Evolutionary conservation across 441 rosid genomes (phyloP).

Genomic region (Melastoma candidum): DNA sequence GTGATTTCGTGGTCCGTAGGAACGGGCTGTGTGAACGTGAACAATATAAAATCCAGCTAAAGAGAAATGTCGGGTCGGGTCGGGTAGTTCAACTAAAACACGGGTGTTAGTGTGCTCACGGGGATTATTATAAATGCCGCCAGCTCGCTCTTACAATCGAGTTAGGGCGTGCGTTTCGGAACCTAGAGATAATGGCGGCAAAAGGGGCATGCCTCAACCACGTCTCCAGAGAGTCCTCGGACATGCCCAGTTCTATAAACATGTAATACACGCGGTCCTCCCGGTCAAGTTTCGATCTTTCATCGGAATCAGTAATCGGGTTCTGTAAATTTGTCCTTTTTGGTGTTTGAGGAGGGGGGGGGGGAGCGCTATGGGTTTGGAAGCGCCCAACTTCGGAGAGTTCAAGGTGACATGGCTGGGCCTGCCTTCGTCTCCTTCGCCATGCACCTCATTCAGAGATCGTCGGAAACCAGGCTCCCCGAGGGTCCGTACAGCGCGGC

Average conservation of each 20-base stretch:
- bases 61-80: too few relatives aligned
- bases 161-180: too few relatives aligned
- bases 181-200: slow-evolving; percentile 28
- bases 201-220: slow-evolving; percentile 46
- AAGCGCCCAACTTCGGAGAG: slow-evolving; percentile 52
- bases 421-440: slow-evolving; percentile 38
- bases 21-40: too few relatives aligned
- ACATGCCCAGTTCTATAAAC: slow-evolving; percentile 63
- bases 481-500: slow-evolving; percentile 74
- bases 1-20: too few relatives aligned
- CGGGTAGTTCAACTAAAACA: too few relatives aligned
- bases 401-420: slow-evolving; percentile 75
- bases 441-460: slow-evolving; percentile 68
- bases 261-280: slow-evolving; percentile 23
- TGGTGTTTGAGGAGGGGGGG: too few relatives aligned
- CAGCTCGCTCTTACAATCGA: too few relatives aligned
- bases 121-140: too few relatives aligned
- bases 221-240: slow-evolving; percentile 72
- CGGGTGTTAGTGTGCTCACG: too few relatives aligned
- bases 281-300: not conserved
- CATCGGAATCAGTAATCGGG: not conserved
- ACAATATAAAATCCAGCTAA: too few relatives aligned
- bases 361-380: slow-evolving; percentile 10
- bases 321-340: not conserved
- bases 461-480: slow-evolving; percentile 49